These are phyloP conservation scores for Lotmaria passim DNA, from an alignment of 208 protist species.

Conservation along the genomic window DNA sequence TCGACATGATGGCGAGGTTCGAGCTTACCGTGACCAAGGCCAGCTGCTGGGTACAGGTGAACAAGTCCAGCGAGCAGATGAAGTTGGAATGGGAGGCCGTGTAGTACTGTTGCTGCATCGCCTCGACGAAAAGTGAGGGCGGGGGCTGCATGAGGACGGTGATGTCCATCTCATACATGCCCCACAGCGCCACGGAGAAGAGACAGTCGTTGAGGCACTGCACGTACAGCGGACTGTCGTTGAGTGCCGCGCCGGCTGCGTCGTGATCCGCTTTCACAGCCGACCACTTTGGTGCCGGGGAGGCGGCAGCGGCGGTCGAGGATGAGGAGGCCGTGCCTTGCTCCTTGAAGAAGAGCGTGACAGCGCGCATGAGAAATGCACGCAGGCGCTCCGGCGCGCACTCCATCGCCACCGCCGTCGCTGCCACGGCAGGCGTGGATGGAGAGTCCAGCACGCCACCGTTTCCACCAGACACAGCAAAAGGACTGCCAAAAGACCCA, in stretches of 20 bases:
- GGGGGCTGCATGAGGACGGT: constrained; percentile 33
- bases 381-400: constrained; percentile 28
- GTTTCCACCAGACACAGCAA: not conserved
- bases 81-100: constrained; percentile 3
- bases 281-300: not conserved
- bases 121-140: constrained; percentile 25
- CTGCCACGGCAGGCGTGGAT: not conserved
- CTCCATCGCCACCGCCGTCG: not conserved
- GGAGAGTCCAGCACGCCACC: not conserved
- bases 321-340: not conserved
- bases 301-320: not conserved
- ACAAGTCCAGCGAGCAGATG: constrained; percentile 30
- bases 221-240: constrained; percentile 28
- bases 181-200: constrained; percentile 37
- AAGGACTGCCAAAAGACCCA: not conserved
- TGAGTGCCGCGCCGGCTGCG: not conserved
- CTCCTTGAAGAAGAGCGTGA: constrained; percentile 37
- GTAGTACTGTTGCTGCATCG: constrained; percentile 31
- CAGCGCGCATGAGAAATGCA: constrained; percentile 28
- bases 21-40: constrained; percentile 26
- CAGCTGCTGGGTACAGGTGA: constrained; percentile 37
- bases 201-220: constrained; percentile 41
- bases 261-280: not conserved
- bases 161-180: constrained; percentile 37
- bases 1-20: constrained; percentile 20